Evolutionary conservation across 495 filamentous ascomycete genomes (phyloP).

Genomic region (Aspergillus nidulans): DNA sequence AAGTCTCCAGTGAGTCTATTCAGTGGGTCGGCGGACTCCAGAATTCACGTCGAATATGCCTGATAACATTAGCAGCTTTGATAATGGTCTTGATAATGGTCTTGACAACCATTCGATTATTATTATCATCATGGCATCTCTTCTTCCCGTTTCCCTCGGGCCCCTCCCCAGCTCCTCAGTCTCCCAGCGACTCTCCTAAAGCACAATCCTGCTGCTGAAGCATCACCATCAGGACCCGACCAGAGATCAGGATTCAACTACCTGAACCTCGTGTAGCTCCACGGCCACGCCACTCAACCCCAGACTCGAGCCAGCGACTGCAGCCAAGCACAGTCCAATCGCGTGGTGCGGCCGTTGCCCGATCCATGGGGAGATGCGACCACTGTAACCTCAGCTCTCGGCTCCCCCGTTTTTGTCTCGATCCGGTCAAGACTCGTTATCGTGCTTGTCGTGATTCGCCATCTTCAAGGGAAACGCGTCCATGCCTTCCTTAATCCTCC

Average conservation of each 20-base stretch:
- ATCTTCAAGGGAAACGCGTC: neutral
- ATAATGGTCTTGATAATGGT: neutral
- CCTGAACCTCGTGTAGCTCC: neutral
- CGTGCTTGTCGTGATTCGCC: constrained; percentile 6
- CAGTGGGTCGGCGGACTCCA: neutral
- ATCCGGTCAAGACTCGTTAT: neutral
- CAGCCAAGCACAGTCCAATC: neutral
- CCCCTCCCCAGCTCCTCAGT: no score
- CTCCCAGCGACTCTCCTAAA: no score
- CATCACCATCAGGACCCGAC: neutral
- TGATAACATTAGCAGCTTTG: neutral
- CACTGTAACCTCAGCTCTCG: constrained; percentile 15
- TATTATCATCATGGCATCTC: neutral
- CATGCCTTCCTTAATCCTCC: neutral
- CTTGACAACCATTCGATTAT: no score
- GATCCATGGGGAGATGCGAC: constrained; percentile 1
- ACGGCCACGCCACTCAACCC: neutral
- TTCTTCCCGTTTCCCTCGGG: neutral
- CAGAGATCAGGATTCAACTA: neutral
- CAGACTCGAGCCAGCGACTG: neutral
- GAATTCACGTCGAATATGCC: neutral
- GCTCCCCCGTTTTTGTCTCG: constrained; percentile 1
- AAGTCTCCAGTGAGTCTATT: no score
- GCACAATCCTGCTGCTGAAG: neutral
- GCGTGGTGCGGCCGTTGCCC: constrained; percentile 5